phyloP scores from a whole-genome alignment of 495 filamentous ascomycete species.

The Viridothelium virens region DNA sequence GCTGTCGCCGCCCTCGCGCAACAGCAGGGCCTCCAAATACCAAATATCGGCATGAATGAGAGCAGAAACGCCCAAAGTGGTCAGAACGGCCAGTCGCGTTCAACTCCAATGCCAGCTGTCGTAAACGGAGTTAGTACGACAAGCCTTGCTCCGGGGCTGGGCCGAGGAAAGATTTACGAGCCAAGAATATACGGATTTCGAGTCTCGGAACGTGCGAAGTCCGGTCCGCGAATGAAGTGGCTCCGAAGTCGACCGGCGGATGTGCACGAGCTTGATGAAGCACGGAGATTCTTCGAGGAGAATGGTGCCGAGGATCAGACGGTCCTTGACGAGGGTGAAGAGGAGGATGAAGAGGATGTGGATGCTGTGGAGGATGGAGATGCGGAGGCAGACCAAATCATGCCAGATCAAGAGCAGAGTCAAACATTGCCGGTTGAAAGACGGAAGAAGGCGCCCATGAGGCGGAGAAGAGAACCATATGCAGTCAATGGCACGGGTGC shows the following conservation, averaged over 20 bases:
- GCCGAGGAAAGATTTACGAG: constrained; percentile 77
- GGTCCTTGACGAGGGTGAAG: constrained; percentile 16
- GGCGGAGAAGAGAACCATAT: constrained; percentile 11
- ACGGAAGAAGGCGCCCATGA: constrained; percentile 10
- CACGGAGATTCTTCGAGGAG: constrained; percentile 41
- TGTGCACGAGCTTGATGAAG: constrained; percentile 76
- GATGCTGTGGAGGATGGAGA: constrained; percentile 23
- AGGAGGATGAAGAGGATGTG: constrained; percentile 17
- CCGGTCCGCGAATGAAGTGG: constrained; percentile 95
- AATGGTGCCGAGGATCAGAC: constrained; percentile 11
- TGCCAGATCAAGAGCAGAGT: constrained; percentile 6
- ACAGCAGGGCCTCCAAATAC: constrained; percentile 7
- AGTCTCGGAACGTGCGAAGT: constrained; percentile 76
- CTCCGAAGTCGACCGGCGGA: constrained; percentile 74
- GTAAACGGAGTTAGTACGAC: constrained; percentile 78
- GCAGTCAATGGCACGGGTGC: constrained; percentile 5
- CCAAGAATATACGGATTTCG: constrained; percentile 94
- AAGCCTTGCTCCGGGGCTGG: constrained; percentile 84
- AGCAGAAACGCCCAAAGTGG: not conserved
- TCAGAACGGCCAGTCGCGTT: constrained; percentile 27
- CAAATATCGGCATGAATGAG: not conserved
- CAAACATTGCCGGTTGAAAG: constrained; percentile 2
- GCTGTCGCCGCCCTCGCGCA: not conserved
- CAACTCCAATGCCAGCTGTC: constrained; percentile 37
- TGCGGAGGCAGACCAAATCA: constrained; percentile 6